Base-by-base conservation (phyloP, 305 asterid genomes). In the Plantago rigida region DNA sequence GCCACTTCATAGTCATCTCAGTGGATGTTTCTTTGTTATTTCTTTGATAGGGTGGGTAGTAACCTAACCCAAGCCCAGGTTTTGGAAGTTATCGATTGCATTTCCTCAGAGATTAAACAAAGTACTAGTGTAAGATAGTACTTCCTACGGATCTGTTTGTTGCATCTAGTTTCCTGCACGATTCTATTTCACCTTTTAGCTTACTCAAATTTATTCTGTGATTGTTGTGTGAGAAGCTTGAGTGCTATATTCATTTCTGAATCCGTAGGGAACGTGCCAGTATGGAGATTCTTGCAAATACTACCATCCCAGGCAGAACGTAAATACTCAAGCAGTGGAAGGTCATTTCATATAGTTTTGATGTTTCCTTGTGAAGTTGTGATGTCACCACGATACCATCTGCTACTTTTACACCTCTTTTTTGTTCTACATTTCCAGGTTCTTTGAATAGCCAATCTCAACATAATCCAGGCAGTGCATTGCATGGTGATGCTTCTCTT, bases 221-320 rank as follows among this genome's bases (percentile, higher is more conserved):
- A 44, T 51, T 31, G 22, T 46, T 51, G 0, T 51, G 9, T 19
- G 24, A 42, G 56, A 17, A 67, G 57, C 47, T 52, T 54, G 49
- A 39, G 64, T 11, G n/a, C 54, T 68, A 29, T 51, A 19, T 52
- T 22, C 4, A 9, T 64, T 36, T 13, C 31, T 57, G 42, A 28
- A 68, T 60, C 19, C 53, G 24, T 52, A 92, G 99, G 95, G 99
- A 11, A 80, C 81, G 13, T 92, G 99, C 81, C 89, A 70, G 49
- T 81, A 84, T 68, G 91, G 97, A 60, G 87, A 88, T 70, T 78
- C 82, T 56, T 92, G 97, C 80, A 86, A 77, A 77, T 86, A 83
- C 72, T 82, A 81, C 77, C 99, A 92, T 76, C 99, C 99, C 50
- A 79, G 74, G 78, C 81, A 73, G 68, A 78, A 75, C 54, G 39